A percentile compares a stretch with the other conserved stretches of the same genome.
These are phyloP conservation scores for Euphorbia tirucalli DNA, from an alignment of 345 rosid species.

Conservation along the genomic window DNA sequence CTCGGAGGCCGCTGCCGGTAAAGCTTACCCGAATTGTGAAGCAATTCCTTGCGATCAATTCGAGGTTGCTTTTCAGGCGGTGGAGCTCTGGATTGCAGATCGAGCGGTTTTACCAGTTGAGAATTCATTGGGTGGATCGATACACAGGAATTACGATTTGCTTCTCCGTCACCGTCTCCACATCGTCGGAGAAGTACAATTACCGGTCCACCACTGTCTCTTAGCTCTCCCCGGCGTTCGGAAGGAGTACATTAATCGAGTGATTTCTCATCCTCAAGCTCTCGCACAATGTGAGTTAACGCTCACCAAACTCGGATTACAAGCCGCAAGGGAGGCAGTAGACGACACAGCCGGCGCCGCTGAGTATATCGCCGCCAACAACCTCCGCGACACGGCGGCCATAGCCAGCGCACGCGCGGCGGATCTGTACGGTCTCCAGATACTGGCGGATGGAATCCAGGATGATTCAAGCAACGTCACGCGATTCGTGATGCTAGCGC, in stretches of 20 bases:
- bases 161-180: constrained; percentile 97
- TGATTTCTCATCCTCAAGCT: constrained; percentile 96
- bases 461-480: constrained; percentile 93
- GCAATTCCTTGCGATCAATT: constrained; percentile 97
- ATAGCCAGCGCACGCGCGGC: constrained; percentile 96
- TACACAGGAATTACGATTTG: constrained; percentile 91
- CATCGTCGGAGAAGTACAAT: constrained; percentile 94
- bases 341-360: constrained; percentile 97
- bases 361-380: constrained; percentile 66
- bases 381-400: constrained; percentile 79
- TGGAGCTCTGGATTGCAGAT: constrained; percentile 98
- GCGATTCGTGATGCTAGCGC: constrained; percentile 89
- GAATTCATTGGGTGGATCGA: constrained; percentile 94
- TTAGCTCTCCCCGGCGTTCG: constrained; percentile 86
- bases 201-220: constrained; percentile 92
- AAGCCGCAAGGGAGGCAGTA: constrained; percentile 82
- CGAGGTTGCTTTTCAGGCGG: constrained; percentile 94
- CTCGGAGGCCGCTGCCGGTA: constrained; percentile 96
- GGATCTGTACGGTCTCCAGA: constrained; percentile 70
- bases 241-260: constrained; percentile 71
- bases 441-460: constrained; percentile 83
- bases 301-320: constrained; percentile 69
- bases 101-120: constrained; percentile 92
- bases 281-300: constrained; percentile 90
- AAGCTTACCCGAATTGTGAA: constrained; percentile 89